Conservation (phyloP, 1,284 basidiomycete genomes). For the Moesziomyces antarcticus region DNA sequence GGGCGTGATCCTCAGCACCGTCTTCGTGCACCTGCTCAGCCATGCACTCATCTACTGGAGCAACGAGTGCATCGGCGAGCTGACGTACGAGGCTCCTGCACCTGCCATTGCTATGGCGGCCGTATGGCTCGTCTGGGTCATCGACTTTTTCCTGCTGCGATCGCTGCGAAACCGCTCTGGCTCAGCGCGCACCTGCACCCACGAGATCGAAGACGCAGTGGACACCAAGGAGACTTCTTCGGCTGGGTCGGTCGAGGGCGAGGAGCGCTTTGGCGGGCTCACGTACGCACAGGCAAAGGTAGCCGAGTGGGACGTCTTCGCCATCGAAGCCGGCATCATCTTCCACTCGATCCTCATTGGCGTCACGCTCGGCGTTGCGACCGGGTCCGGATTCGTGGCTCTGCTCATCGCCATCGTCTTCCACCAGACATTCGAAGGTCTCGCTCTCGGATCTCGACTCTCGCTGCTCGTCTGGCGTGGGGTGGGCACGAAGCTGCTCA, state of each 20-base stretch:
- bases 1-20: constrained; percentile 70
- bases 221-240: constrained; percentile 5
- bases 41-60: constrained; percentile 68
- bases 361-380: constrained; percentile 66
- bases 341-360: constrained; percentile 68
- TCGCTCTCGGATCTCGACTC: constrained; percentile 53
- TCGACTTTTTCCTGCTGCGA: constrained; percentile 64
- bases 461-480: constrained; percentile 44
- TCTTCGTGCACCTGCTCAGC: constrained; percentile 70
- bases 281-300: constrained; percentile 33
- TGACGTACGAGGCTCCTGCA: constrained; percentile 69
- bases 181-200: neutral
- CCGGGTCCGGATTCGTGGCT: constrained; percentile 51
- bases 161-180: constrained; percentile 16
- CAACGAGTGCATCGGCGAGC: constrained; percentile 69
- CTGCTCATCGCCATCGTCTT: constrained; percentile 65
- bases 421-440: constrained; percentile 58
- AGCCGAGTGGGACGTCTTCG: constrained; percentile 57
- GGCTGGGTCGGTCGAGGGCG: constrained; percentile 5
- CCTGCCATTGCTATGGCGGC: constrained; percentile 67
- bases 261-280: constrained; percentile 9
- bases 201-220: constrained; percentile 5
- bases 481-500: constrained; percentile 37
- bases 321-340: constrained; percentile 70
- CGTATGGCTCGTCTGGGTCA: constrained; percentile 58